These are phyloP conservation scores for Isoetes taiwanensis DNA, from an alignment of 75 land plant species.

Conservation along the genomic window DNA sequence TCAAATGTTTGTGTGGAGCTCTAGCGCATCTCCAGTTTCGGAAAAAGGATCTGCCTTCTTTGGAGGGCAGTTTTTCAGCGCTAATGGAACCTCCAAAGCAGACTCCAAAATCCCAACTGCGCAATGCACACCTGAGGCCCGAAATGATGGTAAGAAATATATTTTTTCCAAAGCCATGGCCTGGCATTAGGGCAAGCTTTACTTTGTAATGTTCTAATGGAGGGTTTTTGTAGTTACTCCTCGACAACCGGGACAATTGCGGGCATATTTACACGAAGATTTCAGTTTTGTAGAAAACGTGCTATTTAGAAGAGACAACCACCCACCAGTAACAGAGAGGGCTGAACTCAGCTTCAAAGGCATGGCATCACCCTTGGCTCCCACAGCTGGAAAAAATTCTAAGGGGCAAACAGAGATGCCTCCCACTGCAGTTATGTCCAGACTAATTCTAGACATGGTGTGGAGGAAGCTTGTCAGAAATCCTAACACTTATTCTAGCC, in stretches of 20 bases:
- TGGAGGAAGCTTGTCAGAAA: conserved; percentile 6
- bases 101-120: too few species aligned
- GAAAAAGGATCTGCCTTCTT: background rate
- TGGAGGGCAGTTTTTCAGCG: background rate
- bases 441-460: conserved; percentile 2
- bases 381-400: background rate
- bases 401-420: background rate
- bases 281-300: conserved; percentile 63
- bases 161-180: too few species aligned
- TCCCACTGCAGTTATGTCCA: background rate
- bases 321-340: too few species aligned
- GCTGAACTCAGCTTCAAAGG: conserved; percentile 43
- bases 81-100: too few species aligned
- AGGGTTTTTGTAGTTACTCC: too few species aligned
- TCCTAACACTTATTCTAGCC: conserved; percentile 5
- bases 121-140: too few species aligned
- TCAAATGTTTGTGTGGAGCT: conserved; percentile 7
- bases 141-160: too few species aligned
- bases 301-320: too few species aligned
- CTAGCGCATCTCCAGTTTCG: background rate
- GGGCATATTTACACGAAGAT: conserved; percentile 39
- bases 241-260: too few species aligned
- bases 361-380: too few species aligned
- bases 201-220: too few species aligned
- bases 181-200: too few species aligned